A percentile compares a stretch with the other conserved stretches of the same genome.
These are phyloP conservation scores for Fraxinus anomala DNA, from an alignment of 257 asterid species.

Conservation along the genomic window DNA sequence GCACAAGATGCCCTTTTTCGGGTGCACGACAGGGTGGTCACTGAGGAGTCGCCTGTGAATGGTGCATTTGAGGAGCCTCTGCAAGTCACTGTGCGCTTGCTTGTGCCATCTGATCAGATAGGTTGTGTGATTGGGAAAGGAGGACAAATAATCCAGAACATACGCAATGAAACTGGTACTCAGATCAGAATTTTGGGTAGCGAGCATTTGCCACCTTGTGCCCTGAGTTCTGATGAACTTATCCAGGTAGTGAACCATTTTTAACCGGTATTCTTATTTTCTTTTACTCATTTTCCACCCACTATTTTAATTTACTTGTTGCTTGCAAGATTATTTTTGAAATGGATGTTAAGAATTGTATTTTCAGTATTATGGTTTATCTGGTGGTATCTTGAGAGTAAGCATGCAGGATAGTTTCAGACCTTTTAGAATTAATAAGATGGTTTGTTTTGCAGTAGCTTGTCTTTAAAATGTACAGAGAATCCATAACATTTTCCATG, in stretches of 20 bases:
- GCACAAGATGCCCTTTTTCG: conserved; percentile 86
- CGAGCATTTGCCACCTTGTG: conserved; percentile 92
- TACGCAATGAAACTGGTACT: conserved; percentile 66
- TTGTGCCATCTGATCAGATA: conserved; percentile 58
- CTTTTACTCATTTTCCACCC: conserved; percentile 1
- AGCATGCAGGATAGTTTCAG: background rate
- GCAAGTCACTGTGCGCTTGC: conserved; percentile 52
- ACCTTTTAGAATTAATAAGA: background rate
- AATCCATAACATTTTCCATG: background rate
- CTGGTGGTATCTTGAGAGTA: background rate
- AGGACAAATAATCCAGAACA: conserved; percentile 48
- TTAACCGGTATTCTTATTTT: background rate
- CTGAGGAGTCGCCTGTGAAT: conserved; percentile 60
- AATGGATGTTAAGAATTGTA: background rate
- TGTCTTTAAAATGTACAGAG: background rate
- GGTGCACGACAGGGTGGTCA: conserved; percentile 71
- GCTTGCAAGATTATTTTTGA: background rate
- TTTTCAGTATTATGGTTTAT: conserved; percentile 10
- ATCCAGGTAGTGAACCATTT: conserved; percentile 55
- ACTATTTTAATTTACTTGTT: background rate
- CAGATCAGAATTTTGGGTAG: conserved; percentile 77
- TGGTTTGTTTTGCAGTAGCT: background rate
- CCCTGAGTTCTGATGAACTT: conserved; percentile 78
- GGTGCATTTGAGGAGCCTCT: conserved; percentile 53
- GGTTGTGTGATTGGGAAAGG: conserved; percentile 65